phyloP scores from a whole-genome alignment of 305 asterid genomes.

The Plantago coronopus region DNA sequence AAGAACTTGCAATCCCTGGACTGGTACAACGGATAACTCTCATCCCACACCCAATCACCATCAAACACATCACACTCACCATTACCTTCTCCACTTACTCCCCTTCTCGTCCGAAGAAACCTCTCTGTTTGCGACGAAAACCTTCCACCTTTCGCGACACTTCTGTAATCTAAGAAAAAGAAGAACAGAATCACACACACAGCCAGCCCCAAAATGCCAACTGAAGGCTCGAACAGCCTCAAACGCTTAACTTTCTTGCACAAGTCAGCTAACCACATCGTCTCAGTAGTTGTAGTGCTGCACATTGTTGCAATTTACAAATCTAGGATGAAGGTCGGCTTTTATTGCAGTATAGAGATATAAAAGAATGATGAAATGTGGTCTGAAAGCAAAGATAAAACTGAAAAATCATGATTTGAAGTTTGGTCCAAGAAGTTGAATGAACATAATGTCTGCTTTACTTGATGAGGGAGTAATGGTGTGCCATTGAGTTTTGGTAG shows the following conservation, averaged over 20 bases:
- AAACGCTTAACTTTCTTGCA: conserved; percentile 73
- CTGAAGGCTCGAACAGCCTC: conserved; percentile 69
- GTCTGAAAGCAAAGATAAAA: conserved; percentile 44
- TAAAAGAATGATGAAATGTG: conserved; percentile 22
- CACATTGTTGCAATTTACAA: conserved; percentile 36
- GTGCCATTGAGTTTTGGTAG: too few relatives aligned
- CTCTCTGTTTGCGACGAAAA: conserved; percentile 49
- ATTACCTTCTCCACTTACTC: conserved; percentile 30
- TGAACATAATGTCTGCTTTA: too few relatives aligned
- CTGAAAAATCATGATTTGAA: conserved; percentile 33
- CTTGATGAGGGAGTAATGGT: too few relatives aligned
- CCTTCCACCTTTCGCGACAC: conserved; percentile 46
- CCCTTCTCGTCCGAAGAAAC: conserved; percentile 53
- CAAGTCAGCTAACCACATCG: conserved; percentile 29
- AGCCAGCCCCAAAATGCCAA: conserved; percentile 65
- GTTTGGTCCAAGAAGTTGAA: too few relatives aligned
- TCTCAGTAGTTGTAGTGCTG: conserved; percentile 27
- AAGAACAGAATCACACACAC: conserved; percentile 54
- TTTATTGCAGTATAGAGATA: conserved; percentile 9
- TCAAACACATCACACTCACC: conserved; percentile 76
- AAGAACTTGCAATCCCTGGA: conserved; percentile 70
- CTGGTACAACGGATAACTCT: conserved; percentile 66
- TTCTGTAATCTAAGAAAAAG: conserved; percentile 58
- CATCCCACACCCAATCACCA: conserved; percentile 99
- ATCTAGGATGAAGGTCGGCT: conserved; percentile 25